Conservation (phyloP, 768 basidiomycete species). For the Clavulina sp. region DNA sequence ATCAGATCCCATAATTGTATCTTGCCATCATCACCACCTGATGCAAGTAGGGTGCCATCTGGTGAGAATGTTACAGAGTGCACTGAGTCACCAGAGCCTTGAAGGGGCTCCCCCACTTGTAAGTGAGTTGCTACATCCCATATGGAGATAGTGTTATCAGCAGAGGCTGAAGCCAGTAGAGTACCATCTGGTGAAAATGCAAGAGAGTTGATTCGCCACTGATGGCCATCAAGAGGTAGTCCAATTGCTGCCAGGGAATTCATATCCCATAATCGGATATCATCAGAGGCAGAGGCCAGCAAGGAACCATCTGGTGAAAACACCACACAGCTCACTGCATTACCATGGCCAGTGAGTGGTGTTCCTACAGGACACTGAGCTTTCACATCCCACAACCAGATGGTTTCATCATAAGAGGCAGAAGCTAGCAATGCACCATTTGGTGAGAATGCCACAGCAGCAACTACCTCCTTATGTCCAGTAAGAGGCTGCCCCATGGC, state of each 20-base stretch:
- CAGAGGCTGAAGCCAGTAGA: not conserved
- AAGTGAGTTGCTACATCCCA: too few species aligned
- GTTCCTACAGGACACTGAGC: not conserved
- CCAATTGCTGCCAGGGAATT: not conserved
- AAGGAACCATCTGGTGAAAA: constrained; percentile 5
- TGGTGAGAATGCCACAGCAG: not conserved
- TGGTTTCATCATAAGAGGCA: not conserved
- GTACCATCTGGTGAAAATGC: constrained; percentile 1
- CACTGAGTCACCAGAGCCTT: not conserved
- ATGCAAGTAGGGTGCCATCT: not conserved
- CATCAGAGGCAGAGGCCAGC: constrained; percentile 2
- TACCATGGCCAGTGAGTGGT: not conserved
- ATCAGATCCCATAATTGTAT: not conserved
- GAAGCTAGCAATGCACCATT: not conserved
- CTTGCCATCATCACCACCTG: not conserved
- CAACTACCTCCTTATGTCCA: not conserved
- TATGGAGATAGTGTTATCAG: not conserved
- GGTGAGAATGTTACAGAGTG: not conserved
- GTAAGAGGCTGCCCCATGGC: not conserved
- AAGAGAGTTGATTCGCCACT: not conserved
- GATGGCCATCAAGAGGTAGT: not conserved
- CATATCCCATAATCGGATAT: constrained; percentile 7
- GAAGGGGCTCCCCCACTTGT: too few species aligned
- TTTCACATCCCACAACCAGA: constrained; percentile 3
- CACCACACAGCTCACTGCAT: not conserved